A percentile compares a stretch with the other conserved stretches of the same genome.
Conservation (phyloP, 306 rosid genomes). For the Casuarina cunninghamiana region DNA sequence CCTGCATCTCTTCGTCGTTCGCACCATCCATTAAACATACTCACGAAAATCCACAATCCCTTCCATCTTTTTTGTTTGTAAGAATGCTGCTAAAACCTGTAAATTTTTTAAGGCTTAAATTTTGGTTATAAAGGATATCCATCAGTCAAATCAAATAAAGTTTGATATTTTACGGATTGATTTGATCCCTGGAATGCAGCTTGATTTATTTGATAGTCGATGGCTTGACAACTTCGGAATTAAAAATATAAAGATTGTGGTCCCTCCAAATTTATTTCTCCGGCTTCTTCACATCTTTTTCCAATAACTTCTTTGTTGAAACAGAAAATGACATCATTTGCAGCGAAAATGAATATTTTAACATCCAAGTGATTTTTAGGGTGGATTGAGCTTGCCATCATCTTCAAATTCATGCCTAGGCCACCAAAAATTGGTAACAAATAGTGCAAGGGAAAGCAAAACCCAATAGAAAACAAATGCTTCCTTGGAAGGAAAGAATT, state of each 20-base stretch:
- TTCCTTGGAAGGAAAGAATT: too few species aligned
- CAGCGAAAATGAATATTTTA: not conserved
- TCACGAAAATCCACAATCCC: constrained; percentile 67
- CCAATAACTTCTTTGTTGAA: not conserved
- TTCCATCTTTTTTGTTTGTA: constrained; percentile 81
- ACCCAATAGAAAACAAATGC: too few species aligned
- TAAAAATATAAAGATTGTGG: not conserved
- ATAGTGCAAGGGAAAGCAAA: too few species aligned
- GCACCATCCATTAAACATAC: constrained; percentile 61
- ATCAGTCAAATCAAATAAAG: not conserved
- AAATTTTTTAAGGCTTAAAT: constrained; percentile 14
- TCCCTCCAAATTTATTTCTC: too few species aligned
- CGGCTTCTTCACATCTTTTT: too few species aligned
- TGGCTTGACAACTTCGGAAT: not conserved
- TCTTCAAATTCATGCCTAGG: too few species aligned
- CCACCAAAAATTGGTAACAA: too few species aligned
- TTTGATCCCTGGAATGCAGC: not conserved
- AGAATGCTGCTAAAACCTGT: not conserved
- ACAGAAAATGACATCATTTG: not conserved
- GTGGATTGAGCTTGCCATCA: too few species aligned
- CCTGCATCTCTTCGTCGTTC: constrained; percentile 36
- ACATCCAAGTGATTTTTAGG: not conserved
- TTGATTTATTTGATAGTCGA: not conserved
- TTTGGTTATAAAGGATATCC: not conserved
- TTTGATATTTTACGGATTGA: not conserved